Conservation (phyloP, 305 asterid species). For the Solanum hybrid region DNA sequence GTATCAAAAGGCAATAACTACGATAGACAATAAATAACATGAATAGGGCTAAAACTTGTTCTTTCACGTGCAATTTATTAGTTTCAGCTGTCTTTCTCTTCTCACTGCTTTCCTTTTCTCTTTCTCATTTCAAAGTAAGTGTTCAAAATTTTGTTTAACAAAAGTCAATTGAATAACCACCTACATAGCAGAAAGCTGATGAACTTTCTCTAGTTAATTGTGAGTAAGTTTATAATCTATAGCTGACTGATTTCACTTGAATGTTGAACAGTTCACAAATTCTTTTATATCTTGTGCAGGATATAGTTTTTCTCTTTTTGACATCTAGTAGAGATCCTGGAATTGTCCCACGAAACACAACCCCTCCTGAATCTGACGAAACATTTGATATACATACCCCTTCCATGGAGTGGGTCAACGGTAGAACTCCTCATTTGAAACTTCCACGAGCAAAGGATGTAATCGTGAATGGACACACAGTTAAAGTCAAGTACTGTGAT, state of each 20-base stretch:
- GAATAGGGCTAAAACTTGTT: neutral
- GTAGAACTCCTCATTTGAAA: slow-evolving; percentile 63
- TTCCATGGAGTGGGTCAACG: slow-evolving; percentile 80
- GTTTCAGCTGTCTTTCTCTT: neutral
- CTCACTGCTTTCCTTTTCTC: neutral
- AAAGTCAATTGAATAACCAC: neutral
- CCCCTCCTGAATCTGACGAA: slow-evolving; percentile 61
- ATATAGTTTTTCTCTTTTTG: slow-evolving; percentile 50
- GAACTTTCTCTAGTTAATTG: neutral
- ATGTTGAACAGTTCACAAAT: neutral
- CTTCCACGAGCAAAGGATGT: slow-evolving; percentile 66
- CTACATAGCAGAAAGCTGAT: neutral
- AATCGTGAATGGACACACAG: slow-evolving; percentile 53
- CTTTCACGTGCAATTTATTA: neutral
- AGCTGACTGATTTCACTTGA: slow-evolving; percentile 3
- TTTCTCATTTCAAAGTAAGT: neutral
- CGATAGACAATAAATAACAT: neutral
- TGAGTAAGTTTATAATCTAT: neutral
- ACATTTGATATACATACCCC: slow-evolving; percentile 43
- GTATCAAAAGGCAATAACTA: neutral
- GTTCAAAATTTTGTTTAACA: neutral
- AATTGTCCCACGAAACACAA: slow-evolving; percentile 51
- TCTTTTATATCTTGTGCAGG: slow-evolving; percentile 35
- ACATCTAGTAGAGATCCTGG: slow-evolving; percentile 89
- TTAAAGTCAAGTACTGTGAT: slow-evolving; percentile 67